Conservation (phyloP, 140 eudicot species). For the Bidens hawaiensis region DNA sequence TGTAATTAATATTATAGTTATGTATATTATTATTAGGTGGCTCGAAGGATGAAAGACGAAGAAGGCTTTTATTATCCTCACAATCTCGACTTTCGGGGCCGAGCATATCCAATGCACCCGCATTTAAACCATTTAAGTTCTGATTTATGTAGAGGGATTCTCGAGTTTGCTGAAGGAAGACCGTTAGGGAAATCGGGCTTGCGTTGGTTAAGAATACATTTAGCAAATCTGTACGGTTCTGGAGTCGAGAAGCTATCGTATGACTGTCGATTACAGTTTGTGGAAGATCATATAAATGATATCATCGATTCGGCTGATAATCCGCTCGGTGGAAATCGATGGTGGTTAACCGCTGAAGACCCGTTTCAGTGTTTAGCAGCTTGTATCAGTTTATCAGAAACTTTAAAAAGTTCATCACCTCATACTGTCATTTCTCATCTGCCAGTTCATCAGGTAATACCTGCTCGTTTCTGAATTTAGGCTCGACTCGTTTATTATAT, state of each 20-base stretch:
- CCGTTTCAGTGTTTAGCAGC: slow-evolving; percentile 96
- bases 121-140: slow-evolving; percentile 89
- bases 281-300: slow-evolving; percentile 64
- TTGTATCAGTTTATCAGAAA: slow-evolving; percentile 78
- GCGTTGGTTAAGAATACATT: slow-evolving; percentile 81
- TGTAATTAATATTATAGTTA: not conserved
- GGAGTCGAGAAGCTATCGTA: slow-evolving; percentile 83
- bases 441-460: slow-evolving; percentile 88
- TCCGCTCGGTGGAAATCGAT: slow-evolving; percentile 74
- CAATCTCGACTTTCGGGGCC: slow-evolving; percentile 89
- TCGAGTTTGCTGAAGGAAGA: slow-evolving; percentile 91
- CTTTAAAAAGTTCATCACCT: slow-evolving; percentile 80
- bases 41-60: slow-evolving; percentile 85
- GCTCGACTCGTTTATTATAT: too few relatives aligned
- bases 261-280: slow-evolving; percentile 72
- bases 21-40: slow-evolving; percentile 48
- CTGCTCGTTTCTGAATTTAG: not conserved
- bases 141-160: slow-evolving; percentile 88
- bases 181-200: slow-evolving; percentile 85
- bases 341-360: slow-evolving; percentile 98
- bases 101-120: slow-evolving; percentile 99
- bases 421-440: slow-evolving; percentile 77
- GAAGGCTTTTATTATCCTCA: slow-evolving; percentile 96
- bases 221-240: slow-evolving; percentile 82
- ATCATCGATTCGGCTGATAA: slow-evolving; percentile 76